phyloP scores from a whole-genome alignment of 73 alveolate species.

The Tetrahymena borealis region DNA sequence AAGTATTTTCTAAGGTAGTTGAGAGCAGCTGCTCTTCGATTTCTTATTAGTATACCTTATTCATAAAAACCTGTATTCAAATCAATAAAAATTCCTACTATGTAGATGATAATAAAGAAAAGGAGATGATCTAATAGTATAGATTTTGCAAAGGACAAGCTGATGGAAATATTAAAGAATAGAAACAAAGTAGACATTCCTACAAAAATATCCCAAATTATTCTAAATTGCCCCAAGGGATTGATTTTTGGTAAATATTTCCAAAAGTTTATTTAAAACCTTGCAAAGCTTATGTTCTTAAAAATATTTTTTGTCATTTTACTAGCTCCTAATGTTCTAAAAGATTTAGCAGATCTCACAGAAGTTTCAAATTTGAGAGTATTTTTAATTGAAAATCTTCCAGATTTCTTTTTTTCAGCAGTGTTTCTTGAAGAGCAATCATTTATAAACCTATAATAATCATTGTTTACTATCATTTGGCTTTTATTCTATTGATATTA shows the following conservation, averaged over 20 bases:
- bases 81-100: background rate
- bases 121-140: background rate
- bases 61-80: background rate
- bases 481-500: too few relatives aligned
- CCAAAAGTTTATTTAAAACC: background rate
- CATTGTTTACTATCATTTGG: background rate
- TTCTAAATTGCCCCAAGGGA: background rate
- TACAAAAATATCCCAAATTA: background rate
- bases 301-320: background rate
- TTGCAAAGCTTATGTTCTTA: background rate
- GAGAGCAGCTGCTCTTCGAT: background rate
- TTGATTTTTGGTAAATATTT: background rate
- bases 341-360: background rate
- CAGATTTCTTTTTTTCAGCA: background rate
- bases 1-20: background rate
- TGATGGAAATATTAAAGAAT: background rate
- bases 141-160: background rate
- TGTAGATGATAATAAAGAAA: background rate
- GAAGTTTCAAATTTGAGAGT: background rate
- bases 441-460: background rate
- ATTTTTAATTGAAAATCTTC: background rate
- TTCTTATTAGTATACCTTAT: background rate
- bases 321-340: background rate
- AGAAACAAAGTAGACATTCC: background rate
- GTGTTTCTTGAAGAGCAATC: background rate